Conservation (phyloP, 768 basidiomycete species). For the Suillus spraguei region DNA sequence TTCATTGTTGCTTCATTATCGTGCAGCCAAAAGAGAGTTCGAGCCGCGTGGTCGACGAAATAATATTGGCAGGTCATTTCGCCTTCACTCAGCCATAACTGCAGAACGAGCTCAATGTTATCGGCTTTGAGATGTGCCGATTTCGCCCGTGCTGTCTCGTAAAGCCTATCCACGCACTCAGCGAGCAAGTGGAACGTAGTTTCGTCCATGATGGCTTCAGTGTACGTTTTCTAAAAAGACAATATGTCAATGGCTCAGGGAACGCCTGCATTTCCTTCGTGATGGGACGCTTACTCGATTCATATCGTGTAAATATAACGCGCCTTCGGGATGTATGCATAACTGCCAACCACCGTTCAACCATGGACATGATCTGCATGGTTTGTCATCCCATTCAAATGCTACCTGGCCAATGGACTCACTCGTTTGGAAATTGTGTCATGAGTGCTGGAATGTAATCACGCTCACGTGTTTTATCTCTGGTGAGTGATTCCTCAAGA, state of each 20-base stretch:
- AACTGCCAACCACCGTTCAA: not conserved
- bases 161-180: not conserved
- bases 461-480: not conserved
- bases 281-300: not conserved
- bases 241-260: not conserved
- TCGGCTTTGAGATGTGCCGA: not conserved
- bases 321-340: slow-evolving; percentile 1
- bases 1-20: not conserved
- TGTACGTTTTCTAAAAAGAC: not conserved
- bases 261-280: not conserved
- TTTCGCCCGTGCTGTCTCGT: not conserved
- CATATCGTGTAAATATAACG: not conserved
- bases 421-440: not conserved
- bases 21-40: slow-evolving; percentile 11
- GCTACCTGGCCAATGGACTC: not conserved
- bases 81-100: not conserved
- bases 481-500: not conserved
- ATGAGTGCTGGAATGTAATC: not conserved
- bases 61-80: slow-evolving; percentile 10
- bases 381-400: not conserved
- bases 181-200: not conserved
- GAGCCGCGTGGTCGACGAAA: slow-evolving; percentile 8
- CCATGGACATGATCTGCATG: slow-evolving; percentile 3
- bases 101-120: not conserved
- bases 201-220: not conserved